These are phyloP conservation scores for Selaginella tamariscina DNA, from an alignment of 75 land plant genomes.

Conservation along the genomic window DNA sequence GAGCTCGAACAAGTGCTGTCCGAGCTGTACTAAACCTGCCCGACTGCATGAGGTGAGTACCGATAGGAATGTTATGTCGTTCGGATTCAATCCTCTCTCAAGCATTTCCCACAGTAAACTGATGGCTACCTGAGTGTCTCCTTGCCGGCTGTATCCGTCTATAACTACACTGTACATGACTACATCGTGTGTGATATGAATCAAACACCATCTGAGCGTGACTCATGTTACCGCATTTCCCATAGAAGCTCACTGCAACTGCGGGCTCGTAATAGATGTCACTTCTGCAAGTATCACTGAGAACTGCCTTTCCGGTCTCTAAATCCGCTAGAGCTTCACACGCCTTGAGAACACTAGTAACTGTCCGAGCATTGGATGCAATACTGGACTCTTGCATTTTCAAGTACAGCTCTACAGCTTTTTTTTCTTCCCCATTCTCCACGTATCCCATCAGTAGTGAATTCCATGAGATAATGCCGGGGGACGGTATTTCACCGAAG, in stretches of 20 bases:
- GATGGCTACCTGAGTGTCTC: neutral
- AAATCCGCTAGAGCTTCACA: neutral
- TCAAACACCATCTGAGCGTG: neutral
- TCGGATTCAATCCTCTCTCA: neutral
- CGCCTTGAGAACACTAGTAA: neutral
- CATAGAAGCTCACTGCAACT: slow-evolving; percentile 6
- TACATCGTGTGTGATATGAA: neutral
- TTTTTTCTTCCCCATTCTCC: neutral
- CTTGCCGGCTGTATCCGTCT: neutral
- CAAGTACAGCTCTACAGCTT: neutral
- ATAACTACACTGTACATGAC: neutral
- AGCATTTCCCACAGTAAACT: neutral
- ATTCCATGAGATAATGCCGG: neutral
- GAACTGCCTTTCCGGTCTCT: neutral
- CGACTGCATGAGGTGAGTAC: slow-evolving; percentile 2
- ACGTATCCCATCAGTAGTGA: neutral
- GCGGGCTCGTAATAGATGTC: neutral
- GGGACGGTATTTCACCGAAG: neutral
- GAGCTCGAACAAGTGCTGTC: neutral
- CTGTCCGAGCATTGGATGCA: neutral
- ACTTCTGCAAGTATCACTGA: neutral
- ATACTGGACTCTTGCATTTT: neutral
- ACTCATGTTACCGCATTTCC: slow-evolving; percentile 2
- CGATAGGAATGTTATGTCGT: neutral
- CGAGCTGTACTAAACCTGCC: neutral